Conservation (phyloP, 2,329 filamentous ascomycete species). For the Arthrobotrys megalospora region DNA sequence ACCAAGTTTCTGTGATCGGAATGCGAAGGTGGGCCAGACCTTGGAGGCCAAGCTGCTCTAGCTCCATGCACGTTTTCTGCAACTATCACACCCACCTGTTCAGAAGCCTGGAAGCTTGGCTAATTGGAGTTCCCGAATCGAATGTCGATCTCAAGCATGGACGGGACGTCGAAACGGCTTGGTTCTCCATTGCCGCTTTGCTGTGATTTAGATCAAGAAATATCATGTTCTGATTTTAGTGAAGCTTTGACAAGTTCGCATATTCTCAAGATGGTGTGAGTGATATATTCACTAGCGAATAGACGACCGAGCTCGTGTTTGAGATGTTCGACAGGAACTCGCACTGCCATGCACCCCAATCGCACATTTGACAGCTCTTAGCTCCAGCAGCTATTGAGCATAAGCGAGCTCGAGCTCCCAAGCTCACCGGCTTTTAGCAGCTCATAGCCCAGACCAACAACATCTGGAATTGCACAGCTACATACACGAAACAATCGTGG, state of each 20-base stretch:
- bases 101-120: conserved; percentile 41
- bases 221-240: conserved; percentile 1
- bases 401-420: conserved; percentile 18
- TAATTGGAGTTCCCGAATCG: conserved; percentile 22
- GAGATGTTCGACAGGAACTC: conserved; percentile 26
- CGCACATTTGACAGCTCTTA: conserved; percentile 33
- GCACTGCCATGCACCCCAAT: conserved; percentile 25
- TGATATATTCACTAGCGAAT: conserved; percentile 32
- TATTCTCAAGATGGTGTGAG: conserved; percentile 50
- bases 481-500: not conserved
- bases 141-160: conserved; percentile 57
- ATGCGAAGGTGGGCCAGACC: conserved; percentile 50
- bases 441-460: not conserved
- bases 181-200: conserved; percentile 39
- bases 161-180: conserved; percentile 52
- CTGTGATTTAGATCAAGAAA: conserved; percentile 19
- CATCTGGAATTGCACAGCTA: not conserved
- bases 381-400: not conserved
- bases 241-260: not conserved
- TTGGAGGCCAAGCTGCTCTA: conserved; percentile 34
- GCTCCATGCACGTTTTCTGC: conserved; percentile 57
- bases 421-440: conserved; percentile 5
- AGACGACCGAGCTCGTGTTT: conserved; percentile 20
- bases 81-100: conserved; percentile 57
- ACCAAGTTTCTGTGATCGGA: conserved; percentile 55